phyloP scores from a whole-genome alignment of 2,329 filamentous ascomycete species.

The Tolypocladium cylindrosporum region DNA sequence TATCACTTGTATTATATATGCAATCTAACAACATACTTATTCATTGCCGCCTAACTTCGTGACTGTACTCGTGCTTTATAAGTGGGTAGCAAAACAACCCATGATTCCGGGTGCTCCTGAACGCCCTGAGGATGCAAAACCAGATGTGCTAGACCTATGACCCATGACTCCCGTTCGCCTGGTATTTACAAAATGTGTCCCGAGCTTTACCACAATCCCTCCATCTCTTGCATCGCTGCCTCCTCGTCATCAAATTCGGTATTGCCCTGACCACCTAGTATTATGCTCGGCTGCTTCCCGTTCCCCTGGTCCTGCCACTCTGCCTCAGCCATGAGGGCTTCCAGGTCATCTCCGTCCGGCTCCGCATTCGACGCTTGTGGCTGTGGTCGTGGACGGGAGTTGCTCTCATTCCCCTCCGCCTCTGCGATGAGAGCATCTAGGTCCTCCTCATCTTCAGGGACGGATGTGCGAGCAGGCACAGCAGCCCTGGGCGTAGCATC shows the following conservation, averaged over 20 bases:
- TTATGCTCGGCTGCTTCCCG: neutral
- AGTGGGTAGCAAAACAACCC: too few species aligned
- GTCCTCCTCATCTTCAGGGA: constrained; percentile 38
- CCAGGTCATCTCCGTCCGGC: constrained; percentile 32
- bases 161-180: neutral
- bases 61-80: neutral
- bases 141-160: neutral
- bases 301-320: constrained; percentile 15
- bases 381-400: neutral
- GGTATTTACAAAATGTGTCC: neutral
- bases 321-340: constrained; percentile 42
- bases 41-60: neutral
- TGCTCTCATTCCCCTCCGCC: constrained; percentile 20
- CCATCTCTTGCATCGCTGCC: constrained; percentile 58
- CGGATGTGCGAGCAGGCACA: constrained; percentile 8
- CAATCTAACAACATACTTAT: constrained; percentile 1
- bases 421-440: constrained; percentile 45
- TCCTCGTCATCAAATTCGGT: constrained; percentile 51
- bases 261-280: constrained; percentile 3
- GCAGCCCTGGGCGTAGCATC: constrained; percentile 35
- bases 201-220: constrained; percentile 38
- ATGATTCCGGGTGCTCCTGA: neutral
- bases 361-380: neutral
- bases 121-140: neutral
- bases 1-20: constrained; percentile 2